These are phyloP conservation scores for Taphrina flavorubra DNA, from an alignment of 1,139 yeast species.

Conservation along the genomic window DNA sequence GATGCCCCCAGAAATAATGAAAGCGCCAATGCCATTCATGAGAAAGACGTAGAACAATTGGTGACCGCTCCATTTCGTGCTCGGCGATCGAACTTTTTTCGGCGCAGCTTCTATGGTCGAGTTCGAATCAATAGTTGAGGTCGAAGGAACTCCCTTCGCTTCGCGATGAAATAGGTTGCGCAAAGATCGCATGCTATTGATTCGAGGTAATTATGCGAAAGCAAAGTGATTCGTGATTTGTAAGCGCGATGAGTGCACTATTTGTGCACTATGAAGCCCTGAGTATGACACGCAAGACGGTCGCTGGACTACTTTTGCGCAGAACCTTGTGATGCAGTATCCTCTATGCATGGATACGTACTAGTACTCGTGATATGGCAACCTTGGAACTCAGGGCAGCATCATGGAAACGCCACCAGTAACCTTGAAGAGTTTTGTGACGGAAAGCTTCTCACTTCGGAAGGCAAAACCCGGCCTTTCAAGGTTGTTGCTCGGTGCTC, in stretches of 20 bases:
- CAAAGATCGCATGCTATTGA: not conserved
- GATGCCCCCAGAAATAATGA: slow-evolving; percentile 41
- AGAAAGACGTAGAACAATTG: slow-evolving; percentile 32
- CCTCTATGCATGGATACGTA: too few relatives aligned
- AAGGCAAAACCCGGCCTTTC: not conserved
- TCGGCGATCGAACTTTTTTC: slow-evolving; percentile 1
- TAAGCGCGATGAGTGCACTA: not conserved
- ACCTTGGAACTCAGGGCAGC: not conserved
- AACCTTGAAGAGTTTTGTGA: too few relatives aligned
- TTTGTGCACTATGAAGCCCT: too few relatives aligned
- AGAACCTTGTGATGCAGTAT: too few relatives aligned
- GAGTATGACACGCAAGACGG: not conserved
- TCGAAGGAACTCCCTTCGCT: slow-evolving; percentile 13
- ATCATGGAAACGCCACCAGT: not conserved
- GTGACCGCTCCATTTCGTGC: slow-evolving; percentile 26
- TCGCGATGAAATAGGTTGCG: slow-evolving; percentile 3
- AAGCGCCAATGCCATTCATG: slow-evolving; percentile 41
- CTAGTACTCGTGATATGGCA: too few relatives aligned
- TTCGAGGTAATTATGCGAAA: not conserved
- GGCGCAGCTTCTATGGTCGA: slow-evolving; percentile 6
- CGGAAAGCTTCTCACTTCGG: not conserved
- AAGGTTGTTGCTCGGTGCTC: not conserved
- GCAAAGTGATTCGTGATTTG: not conserved
- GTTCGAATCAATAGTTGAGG: not conserved
- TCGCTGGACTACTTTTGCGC: not conserved